These are phyloP conservation scores for Tricharina praecox DNA, from an alignment of 495 filamentous ascomycete genomes.

Conservation along the genomic window DNA sequence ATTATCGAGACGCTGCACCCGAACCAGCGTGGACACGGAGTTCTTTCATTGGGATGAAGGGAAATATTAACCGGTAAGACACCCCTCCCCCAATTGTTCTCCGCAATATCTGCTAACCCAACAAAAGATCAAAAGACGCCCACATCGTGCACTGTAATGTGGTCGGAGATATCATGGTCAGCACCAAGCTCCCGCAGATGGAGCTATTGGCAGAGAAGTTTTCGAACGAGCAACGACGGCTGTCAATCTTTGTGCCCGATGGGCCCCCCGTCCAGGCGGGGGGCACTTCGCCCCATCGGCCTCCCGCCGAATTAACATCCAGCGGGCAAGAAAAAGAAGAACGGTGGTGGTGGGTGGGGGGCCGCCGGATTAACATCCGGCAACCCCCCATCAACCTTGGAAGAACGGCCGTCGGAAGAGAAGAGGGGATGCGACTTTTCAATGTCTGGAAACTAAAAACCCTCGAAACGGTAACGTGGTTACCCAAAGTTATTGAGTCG, in stretches of 20 bases:
- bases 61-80: neutral
- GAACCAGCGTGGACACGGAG: neutral
- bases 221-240: neutral
- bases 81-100: neutral
- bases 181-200: neutral
- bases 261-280: neutral
- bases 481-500: neutral
- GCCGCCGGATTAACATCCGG: no score
- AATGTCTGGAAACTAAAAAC: neutral
- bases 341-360: no score
- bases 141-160: neutral
- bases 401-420: neutral
- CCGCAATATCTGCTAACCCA: neutral
- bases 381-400: neutral
- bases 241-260: neutral
- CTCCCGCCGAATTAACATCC: no score
- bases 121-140: neutral
- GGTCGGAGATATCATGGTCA: neutral
- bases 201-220: neutral
- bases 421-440: neutral
- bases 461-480: neutral
- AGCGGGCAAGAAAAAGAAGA: no score
- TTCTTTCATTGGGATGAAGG: neutral
- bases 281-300: no score
- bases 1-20: neutral